Evolutionary conservation across 2,329 filamentous ascomycete genomes (phyloP), one percentile per base, ranked within the genome.

Genomic region (Cladosporium velox): DNA sequence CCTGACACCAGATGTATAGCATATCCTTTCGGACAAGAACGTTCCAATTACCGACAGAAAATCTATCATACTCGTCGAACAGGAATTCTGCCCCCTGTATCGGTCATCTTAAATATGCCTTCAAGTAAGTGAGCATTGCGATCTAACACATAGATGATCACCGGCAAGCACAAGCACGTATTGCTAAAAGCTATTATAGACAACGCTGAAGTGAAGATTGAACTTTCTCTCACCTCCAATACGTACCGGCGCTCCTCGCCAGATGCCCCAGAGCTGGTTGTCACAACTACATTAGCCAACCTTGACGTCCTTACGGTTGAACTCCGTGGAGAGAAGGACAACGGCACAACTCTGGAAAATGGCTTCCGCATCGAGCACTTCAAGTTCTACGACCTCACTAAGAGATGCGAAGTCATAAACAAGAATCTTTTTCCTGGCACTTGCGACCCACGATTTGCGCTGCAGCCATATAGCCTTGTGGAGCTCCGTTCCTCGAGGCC

Each of bases 381-480:
- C 30, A 49, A 61, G 32, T 65, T 62, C 24, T 62, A 51, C 58
- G 64, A 62, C 28, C 49, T 66, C 26, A 59, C 52, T 66, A 60
- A 18, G 1, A 55, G n/a, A 10, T 14, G 59, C 6, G 35, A 49
- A 47, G 44, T 60, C 15, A 34, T 60, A 26, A 52, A 60, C 64
- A 38, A 49, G 3, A 41, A 55, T n/a, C 55, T 55, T 4, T 65
- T 65, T 30, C 55, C 64, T 32, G 44, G 64, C 10, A 65, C 55
- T 30, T 65, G 64, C 38, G 64, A 65, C 10, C 7, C 44, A n/a
- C 64, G 59, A n/a, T 30, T n/a, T 12, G 28, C 28, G 2, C 14
- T 65, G 24, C 24, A 49, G 14, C 24, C 34, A 14, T 32, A 41
- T 5, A 34, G n/a, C 6, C 30, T 52, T 12, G 6, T 44, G 44